Conservation (phyloP, 306 rosid genomes). For the Quercus glauca region DNA sequence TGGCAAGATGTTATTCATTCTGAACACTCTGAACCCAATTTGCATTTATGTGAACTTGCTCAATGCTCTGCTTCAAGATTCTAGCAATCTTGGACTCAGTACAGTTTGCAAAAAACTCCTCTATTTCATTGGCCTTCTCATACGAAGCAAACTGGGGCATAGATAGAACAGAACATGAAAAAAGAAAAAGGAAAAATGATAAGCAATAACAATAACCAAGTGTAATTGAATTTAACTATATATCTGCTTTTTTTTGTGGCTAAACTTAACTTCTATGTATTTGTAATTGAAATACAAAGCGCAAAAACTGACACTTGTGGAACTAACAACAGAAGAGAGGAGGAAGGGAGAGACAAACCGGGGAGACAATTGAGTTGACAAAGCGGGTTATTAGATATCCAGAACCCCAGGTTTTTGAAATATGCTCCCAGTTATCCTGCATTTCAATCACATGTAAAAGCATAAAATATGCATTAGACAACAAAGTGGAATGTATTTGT, state of each 20-base stretch:
- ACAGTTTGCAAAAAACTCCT: slow-evolving; percentile 71
- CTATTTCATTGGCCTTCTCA: slow-evolving; percentile 77
- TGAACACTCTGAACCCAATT: slow-evolving; percentile 66
- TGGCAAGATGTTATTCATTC: slow-evolving; percentile 51
- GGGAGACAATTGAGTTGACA: slow-evolving; percentile 66
- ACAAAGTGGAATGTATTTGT: not conserved
- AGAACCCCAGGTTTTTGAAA: slow-evolving; percentile 64
- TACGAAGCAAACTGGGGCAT: slow-evolving; percentile 70
- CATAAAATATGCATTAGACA: not conserved
- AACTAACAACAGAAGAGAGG: not conserved
- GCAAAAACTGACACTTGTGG: not conserved
- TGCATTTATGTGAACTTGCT: slow-evolving; percentile 66
- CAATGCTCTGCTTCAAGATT: slow-evolving; percentile 93
- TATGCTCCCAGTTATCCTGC: slow-evolving; percentile 74
- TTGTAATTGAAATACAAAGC: not conserved
- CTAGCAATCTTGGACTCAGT: slow-evolving; percentile 50
- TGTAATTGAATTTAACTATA: not conserved
- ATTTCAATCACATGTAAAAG: not conserved
- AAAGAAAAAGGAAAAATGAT: not conserved
- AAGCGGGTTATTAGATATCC: slow-evolving; percentile 72
- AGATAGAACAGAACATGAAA: not conserved
- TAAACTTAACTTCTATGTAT: not conserved
- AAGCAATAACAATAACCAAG: not conserved
- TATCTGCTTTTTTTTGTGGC: not conserved
- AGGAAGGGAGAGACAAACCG: slow-evolving; percentile 52